Conservation (phyloP, 352 stramenopile genomes). For the Globisporangium paddicum region DNA sequence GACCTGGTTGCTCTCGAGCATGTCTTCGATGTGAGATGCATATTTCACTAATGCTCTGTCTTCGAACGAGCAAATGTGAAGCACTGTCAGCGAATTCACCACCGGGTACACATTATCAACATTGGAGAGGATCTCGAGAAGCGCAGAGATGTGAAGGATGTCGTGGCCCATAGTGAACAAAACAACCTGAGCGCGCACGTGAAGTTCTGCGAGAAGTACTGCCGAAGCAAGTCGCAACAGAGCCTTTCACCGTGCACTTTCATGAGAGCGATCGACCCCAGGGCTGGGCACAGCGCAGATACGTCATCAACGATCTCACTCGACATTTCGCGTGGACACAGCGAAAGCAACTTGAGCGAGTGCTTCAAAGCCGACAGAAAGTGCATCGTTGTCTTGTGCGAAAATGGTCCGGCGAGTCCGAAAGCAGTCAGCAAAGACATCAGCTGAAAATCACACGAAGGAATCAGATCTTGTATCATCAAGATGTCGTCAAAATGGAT, state of each 20-base stretch:
- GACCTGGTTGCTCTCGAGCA: background rate
- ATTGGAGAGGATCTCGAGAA: background rate
- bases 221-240: background rate
- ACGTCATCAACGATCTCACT: background rate
- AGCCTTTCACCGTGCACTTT: background rate
- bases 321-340: background rate
- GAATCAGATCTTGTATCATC: background rate
- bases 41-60: background rate
- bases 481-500: background rate
- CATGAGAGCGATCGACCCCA: background rate
- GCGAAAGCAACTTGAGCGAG: background rate
- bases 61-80: background rate
- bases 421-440: background rate
- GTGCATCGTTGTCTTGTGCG: background rate
- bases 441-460: background rate
- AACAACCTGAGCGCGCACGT: background rate
- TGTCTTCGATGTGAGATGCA: background rate
- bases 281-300: background rate
- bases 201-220: background rate
- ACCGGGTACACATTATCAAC: background rate
- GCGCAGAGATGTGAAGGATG: background rate
- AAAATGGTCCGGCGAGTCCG: background rate
- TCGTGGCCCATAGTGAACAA: background rate
- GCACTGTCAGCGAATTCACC: background rate
- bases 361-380: background rate